Evolutionary conservation across 2,329 filamentous ascomycete genomes (phyloP), one percentile per base, ranked within the genome.

Genomic region (Beauveria scarabaeidicola): DNA sequence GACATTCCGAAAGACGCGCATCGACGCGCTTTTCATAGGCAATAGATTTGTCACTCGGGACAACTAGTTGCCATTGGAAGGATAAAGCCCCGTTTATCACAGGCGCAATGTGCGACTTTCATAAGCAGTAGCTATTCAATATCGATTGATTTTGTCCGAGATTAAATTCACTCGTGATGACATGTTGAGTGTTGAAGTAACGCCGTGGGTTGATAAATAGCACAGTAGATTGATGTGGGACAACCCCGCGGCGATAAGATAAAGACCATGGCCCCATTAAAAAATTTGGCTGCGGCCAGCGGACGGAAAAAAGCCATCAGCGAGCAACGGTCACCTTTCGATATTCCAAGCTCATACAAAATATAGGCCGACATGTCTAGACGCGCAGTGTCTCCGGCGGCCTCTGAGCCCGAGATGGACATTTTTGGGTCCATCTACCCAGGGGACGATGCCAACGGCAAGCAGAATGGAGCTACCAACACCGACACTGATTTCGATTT

Each of bases 341-440:
- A 46, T 13, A 27, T 29, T n/a, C 27, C 19, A 17, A 15, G 53
- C n/a, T 48, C 36, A 36, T 15, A 15, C 23, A 55, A 11, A 21
- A 44, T 2, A 36, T 44, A 36, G 55, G 61, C 58, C 58, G 69
- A 61, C 53, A 96, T 95, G 90, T 81, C 82, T 75, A 80, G 79
- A 71, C 86, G 90, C 69, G 85, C 84, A 69, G 81, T 81, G 60
- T 97, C 94, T 47, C 94, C 93, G 61, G 85, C 91, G 52, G 80
- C 82, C 61, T 97, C 93, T 53, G 93, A 97, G 75, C 89, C 87
- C 65, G 94, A 96, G 70, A 85, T 95, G 69, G 94, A 99, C 69
- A 97, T 99, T 57, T 85, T 91, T 21, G 86, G 82, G 63, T 87
- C 88, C 2, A 79, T 97, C 11, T 88, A 93, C 67, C 82, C 85